These are phyloP conservation scores for Conringia planisiliqua DNA, from an alignment of 345 rosid genomes.

Conservation along the genomic window DNA sequence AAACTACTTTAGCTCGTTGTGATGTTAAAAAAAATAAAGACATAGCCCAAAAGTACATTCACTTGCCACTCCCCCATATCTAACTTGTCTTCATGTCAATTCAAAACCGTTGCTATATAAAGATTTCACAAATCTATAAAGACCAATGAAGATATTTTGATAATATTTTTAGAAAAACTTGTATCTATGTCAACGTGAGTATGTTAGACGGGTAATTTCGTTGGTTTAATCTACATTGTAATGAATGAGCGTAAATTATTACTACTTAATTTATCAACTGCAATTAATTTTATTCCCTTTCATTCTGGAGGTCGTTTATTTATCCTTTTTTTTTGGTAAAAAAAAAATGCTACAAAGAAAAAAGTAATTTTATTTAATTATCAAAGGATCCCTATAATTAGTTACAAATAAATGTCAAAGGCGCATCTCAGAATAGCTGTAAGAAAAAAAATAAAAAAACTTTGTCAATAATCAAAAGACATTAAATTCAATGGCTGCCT, in stretches of 20 bases:
- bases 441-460: not conserved
- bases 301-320: not conserved
- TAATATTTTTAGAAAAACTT: too few relatives aligned
- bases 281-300: not conserved
- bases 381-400: not conserved
- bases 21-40: too few relatives aligned
- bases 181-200: too few relatives aligned
- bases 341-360: not conserved
- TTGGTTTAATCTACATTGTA: not conserved
- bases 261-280: not conserved
- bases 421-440: slow-evolving; percentile 3
- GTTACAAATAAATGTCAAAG: slow-evolving; percentile 8
- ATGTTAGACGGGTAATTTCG: too few relatives aligned
- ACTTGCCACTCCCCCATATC: not conserved
- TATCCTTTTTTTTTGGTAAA: not conserved
- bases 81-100: not conserved
- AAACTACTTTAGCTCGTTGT: too few relatives aligned
- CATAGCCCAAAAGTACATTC: not conserved
- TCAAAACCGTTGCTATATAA: too few relatives aligned
- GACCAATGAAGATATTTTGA: too few relatives aligned
- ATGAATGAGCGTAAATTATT: not conserved
- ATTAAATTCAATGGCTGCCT: slow-evolving; percentile 17
- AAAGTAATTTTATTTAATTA: not conserved
- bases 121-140: too few relatives aligned
- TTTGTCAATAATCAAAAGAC: not conserved